A percentile compares a stretch with the other conserved stretches of the same genome.
Conservation (phyloP, 129 eudicot species). For the Flaveria brownii region DNA sequence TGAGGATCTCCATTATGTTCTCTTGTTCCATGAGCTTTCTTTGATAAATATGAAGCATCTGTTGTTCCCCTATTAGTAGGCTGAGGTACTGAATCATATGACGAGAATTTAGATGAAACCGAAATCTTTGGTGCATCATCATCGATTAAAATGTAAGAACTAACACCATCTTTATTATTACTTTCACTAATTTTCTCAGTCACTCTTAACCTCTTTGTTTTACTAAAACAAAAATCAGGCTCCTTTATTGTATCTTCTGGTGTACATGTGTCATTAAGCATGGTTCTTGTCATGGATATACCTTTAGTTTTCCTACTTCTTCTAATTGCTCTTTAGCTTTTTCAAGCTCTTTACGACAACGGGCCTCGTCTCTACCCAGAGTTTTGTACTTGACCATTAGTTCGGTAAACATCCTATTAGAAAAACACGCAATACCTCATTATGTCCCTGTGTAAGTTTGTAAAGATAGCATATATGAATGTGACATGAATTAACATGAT, state of each 20-base stretch:
- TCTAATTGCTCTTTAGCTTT: constrained; percentile 56
- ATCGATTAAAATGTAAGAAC: constrained; percentile 29
- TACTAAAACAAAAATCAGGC: too few species aligned
- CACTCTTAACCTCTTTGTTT: constrained; percentile 32
- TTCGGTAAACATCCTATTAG: constrained; percentile 63
- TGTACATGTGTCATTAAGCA: constrained; percentile 22
- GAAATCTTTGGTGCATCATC: constrained; percentile 40
- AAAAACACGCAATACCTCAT: not conserved
- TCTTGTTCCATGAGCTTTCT: not conserved
- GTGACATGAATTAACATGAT: not conserved
- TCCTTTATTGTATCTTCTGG: too few species aligned
- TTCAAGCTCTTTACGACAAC: constrained; percentile 55
- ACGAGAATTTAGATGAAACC: constrained; percentile 11
- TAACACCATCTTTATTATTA: constrained; percentile 20
- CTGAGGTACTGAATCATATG: constrained; percentile 26
- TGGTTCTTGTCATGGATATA: constrained; percentile 18
- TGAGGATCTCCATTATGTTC: not conserved
- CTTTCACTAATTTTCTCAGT: constrained; percentile 13
- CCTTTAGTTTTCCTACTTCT: constrained; percentile 57
- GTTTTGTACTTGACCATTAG: constrained; percentile 64
- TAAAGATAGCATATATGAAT: not conserved
- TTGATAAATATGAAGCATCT: not conserved
- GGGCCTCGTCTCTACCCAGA: constrained; percentile 70
- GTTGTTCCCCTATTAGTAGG: constrained; percentile 18
- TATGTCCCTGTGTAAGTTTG: not conserved